phyloP scores from a whole-genome alignment of 129 eudicot species.

The Silybum marianum region DNA sequence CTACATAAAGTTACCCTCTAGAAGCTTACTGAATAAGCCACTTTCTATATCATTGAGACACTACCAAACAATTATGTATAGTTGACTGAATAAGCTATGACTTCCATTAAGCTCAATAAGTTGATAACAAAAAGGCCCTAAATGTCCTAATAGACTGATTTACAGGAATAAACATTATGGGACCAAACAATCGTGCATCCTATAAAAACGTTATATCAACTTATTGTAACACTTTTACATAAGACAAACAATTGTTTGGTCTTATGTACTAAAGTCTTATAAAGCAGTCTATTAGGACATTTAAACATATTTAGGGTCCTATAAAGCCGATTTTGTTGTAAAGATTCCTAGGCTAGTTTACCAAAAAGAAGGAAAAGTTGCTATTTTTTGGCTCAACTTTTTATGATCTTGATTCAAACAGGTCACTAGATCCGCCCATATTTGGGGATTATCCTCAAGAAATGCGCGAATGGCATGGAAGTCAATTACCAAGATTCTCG shows the following conservation, averaged over 20 bases:
- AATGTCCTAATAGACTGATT: too few species aligned
- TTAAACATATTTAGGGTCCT: not conserved
- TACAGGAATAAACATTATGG: too few species aligned
- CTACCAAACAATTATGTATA: too few species aligned
- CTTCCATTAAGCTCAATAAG: too few species aligned
- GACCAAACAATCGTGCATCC: not conserved
- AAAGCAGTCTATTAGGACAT: not conserved
- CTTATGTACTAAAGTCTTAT: not conserved
- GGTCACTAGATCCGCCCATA: conserved; percentile 79
- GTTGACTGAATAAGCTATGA: too few species aligned
- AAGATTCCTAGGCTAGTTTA: not conserved
- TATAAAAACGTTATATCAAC: not conserved
- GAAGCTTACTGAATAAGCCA: too few species aligned
- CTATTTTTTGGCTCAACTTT: not conserved
- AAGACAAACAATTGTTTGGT: too few species aligned
- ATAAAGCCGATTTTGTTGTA: not conserved
- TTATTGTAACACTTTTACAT: not conserved
- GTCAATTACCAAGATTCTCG: conserved; percentile 62
- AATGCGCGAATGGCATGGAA: conserved; percentile 62
- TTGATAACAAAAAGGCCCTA: too few species aligned
- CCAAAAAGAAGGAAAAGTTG: not conserved
- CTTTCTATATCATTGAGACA: too few species aligned
- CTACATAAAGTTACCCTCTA: too few species aligned
- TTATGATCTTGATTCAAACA: conserved; percentile 17
- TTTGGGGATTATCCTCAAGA: conserved; percentile 86